Base-by-base conservation (phyloP, 768 basidiomycete species). In the Macrolepiota albuminosa region DNA sequence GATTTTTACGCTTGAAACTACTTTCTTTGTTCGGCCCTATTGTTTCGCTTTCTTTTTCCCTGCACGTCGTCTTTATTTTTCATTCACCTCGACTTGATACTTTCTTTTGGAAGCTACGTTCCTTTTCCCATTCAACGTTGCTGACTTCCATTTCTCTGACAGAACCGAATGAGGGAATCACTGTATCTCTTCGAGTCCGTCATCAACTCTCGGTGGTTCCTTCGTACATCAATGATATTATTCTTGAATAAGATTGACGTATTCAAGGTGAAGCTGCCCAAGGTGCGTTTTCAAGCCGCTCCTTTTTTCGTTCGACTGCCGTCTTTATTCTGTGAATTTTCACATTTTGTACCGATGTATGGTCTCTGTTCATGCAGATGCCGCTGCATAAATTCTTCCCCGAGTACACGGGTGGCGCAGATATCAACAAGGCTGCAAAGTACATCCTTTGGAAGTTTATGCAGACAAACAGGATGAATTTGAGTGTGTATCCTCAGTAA, bases 191-290 rank as follows among this genome's bases (percentile, higher is more conserved):
- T 95, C 71, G 93, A 95, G 29, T 59, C 58, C 14, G 52, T 59
- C 18, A 48, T 59, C 37, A 59, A 59, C 46, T 59, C 58, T 2
- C 82, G 94, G 63, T 95, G 91, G 93, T 94, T 95, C 72, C 85
- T 92, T 53, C 87, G 92, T 65, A 94, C 93, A 3, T 91, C 90
- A 0, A 94, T 95, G 66, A 95, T 95, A 68, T 75, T 95, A 50
- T 95, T 95, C 82, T 73, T 95, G 62, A 95, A 94, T 76, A 95
- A 96, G 80, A 95, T 95, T 66, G 95, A 97, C 72, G 78, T 96
- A 48, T 95, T 97, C 76, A 88, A 91, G 50, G 87, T 86, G 67
- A 97, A 97, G 73, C 79, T 96, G 2, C 51, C 36, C 1, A 59
- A 54, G 46, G 58, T 59, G 10, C 4, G 58, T 48, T 47, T 42